Evolutionary conservation across 306 rosid genomes (phyloP).

Genomic region (Inga leiocalycina): DNA sequence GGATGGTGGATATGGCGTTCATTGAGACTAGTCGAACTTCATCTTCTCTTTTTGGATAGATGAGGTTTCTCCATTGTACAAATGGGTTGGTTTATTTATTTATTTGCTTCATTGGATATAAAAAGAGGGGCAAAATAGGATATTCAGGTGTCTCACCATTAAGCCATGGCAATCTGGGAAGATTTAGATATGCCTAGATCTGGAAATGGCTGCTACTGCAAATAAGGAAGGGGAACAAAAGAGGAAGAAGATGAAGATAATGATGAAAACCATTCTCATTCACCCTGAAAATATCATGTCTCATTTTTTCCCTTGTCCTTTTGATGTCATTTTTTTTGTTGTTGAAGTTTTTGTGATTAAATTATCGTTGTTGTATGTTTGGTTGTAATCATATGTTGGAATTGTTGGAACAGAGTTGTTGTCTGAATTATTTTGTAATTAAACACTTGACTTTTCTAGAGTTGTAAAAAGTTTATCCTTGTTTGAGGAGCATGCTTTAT

Average conservation of each 20-base stretch:
- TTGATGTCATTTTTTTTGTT: neutral
- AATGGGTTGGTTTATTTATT: slow-evolving; percentile 33
- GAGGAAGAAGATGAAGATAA: neutral
- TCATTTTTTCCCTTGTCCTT: neutral
- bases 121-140: slow-evolving; percentile 35
- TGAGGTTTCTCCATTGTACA: slow-evolving; percentile 33
- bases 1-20: slow-evolving; percentile 34
- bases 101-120: slow-evolving; percentile 42
- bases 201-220: neutral
- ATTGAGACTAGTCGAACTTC: slow-evolving; percentile 1
- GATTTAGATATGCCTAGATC: neutral
- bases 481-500: too few species aligned
- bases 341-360: slow-evolving; percentile 6
- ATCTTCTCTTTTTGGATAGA: slow-evolving; percentile 16
- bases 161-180: slow-evolving; percentile 21
- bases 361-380: neutral
- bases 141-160: slow-evolving; percentile 26
- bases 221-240: neutral
- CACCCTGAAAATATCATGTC: slow-evolving; percentile 1
- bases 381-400: neutral
- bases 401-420: neutral
- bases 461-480: neutral
- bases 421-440: neutral
- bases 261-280: neutral
- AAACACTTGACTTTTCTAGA: neutral